Conservation (phyloP, 805 yeast species). For the Candida patagonica region DNA sequence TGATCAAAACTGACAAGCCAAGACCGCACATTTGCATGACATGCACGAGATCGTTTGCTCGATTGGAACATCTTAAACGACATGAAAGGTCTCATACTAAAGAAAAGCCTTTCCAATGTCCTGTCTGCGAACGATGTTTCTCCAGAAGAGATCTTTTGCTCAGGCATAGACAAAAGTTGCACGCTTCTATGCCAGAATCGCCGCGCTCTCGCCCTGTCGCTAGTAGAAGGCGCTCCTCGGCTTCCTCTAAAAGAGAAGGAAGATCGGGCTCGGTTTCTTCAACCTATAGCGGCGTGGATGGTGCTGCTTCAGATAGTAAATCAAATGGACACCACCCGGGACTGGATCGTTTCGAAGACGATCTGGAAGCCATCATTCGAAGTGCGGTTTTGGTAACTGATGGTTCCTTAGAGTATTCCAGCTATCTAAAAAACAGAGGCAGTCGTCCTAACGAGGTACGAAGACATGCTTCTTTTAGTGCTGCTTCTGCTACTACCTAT, state of each 20-base stretch:
- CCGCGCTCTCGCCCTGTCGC: conserved; percentile 10
- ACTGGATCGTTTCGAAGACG: background rate
- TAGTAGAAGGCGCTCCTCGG: background rate
- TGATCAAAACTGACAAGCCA: conserved; percentile 85
- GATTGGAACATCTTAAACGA: conserved; percentile 87
- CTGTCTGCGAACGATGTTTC: conserved; percentile 91
- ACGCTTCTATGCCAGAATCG: conserved; percentile 32
- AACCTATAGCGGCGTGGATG: background rate
- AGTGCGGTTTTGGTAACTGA: conserved; percentile 1
- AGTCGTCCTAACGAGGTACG: conserved; percentile 5
- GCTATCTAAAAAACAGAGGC: conserved; percentile 6
- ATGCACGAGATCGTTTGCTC: conserved; percentile 92
- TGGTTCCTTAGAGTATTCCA: conserved; percentile 6
- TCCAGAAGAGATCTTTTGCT: conserved; percentile 68
- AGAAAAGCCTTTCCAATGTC: conserved; percentile 93
- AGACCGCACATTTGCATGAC: conserved; percentile 85
- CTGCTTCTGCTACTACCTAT: conserved; percentile 52
- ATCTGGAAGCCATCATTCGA: conserved; percentile 2
- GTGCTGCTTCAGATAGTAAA: background rate
- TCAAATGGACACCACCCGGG: conserved; percentile 1
- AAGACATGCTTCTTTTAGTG: conserved; percentile 44
- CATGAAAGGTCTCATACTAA: conserved; percentile 93
- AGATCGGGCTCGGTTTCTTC: background rate
- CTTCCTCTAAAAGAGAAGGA: background rate
- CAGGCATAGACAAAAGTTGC: conserved; percentile 92